Conservation (phyloP, 257 asterid genomes). For the Coffea eugenioides region DNA sequence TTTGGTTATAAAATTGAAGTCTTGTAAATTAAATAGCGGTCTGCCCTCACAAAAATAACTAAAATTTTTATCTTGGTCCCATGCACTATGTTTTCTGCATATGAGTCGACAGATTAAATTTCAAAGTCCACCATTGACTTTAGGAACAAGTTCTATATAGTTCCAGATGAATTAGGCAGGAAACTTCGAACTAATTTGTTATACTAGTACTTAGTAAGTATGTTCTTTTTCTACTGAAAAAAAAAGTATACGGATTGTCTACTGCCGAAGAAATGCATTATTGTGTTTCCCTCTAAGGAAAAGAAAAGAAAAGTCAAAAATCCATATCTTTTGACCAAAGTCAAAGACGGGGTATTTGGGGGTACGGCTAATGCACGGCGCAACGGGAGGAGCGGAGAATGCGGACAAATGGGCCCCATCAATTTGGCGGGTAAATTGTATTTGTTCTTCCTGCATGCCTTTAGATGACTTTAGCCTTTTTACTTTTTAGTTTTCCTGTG, state of each 20-base stretch:
- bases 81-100: neutral
- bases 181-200: neutral
- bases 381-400: slow-evolving; percentile 40
- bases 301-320: neutral
- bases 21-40: too few species aligned
- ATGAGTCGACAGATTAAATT: neutral
- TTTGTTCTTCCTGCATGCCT: neutral
- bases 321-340: slow-evolving; percentile 9
- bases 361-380: slow-evolving; percentile 38
- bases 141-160: neutral
- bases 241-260: too few species aligned
- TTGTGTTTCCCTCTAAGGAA: neutral
- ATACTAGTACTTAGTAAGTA: too few species aligned
- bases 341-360: neutral
- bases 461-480: neutral
- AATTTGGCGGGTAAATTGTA: slow-evolving; percentile 9
- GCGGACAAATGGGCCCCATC: slow-evolving; percentile 28
- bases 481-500: too few species aligned
- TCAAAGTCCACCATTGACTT: neutral
- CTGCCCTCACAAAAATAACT: too few species aligned
- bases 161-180: neutral
- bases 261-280: neutral
- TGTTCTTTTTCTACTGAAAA: too few species aligned
- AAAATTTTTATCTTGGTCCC: neutral
- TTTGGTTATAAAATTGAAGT: too few species aligned